Evolutionary conservation across 2,329 filamentous ascomycete genomes (phyloP), one percentile per base, ranked within the genome.

Genomic region (Cordyceps cateniannulata): DNA sequence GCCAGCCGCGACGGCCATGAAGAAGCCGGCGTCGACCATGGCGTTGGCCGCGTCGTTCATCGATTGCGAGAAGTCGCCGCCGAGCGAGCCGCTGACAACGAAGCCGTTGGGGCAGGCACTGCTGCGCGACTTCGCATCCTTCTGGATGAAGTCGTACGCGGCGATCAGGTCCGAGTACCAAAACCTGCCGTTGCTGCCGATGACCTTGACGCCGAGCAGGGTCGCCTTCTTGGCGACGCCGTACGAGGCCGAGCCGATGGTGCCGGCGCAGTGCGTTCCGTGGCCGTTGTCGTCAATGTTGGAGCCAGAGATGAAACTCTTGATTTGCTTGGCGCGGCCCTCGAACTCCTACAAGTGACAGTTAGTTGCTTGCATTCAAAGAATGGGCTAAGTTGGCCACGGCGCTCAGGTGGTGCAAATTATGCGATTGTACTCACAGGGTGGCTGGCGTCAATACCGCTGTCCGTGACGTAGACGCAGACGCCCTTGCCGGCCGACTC

Each of bases 1-100:
- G 6, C 79, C 79, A 14, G 79, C 78, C 1, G 79, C 78, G 9
- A 78, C 77, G 45, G 75, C 74, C 3, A 78, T 70, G 62, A 78
- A 74, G 24, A 81, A 67, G 24, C 77, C 78, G 1, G 67, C 62
- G 40, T 66, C 63, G 59, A 76, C 74, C 18, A 75, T 75, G 18
- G 72, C 71, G 20, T 72, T 71, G 40, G 79, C 76, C 1, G 78
- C 78, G 14, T 68, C 64, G 65, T 77, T 79, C 64, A 79, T 65
- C 5, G 72, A 65, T 2, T 68, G 63, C 4, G 70, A 70, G 20
- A 68, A 62, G 10, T 65, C 62, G 0, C 74, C 75, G 3, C 78
- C 78, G 3, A 81, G 73, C 20, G 76, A 78, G 69, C 81, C 69
- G 70, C 79, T 81, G 60, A 74, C 71, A 7, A 79, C 73, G 53